These are phyloP conservation scores for Diaporthe helianthi DNA, from an alignment of 2,329 filamentous ascomycete genomes.

Conservation along the genomic window DNA sequence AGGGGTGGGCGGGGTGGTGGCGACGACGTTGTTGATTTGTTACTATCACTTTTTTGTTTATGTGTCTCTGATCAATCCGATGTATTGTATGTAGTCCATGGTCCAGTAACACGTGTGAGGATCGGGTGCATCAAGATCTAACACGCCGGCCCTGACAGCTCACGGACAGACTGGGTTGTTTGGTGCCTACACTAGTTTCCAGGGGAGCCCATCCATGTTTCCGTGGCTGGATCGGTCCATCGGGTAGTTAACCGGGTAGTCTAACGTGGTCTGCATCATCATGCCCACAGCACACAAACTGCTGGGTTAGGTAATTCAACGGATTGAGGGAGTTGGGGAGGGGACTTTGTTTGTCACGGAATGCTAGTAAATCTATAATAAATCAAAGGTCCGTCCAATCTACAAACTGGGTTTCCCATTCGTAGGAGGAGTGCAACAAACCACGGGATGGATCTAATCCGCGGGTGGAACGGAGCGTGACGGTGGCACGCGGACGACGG, in stretches of 20 bases:
- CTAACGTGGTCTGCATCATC: not conserved
- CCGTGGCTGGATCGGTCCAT: not conserved
- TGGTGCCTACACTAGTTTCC: not conserved
- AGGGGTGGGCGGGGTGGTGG: not conserved
- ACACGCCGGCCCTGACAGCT: conserved; percentile 18
- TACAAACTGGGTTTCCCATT: not conserved
- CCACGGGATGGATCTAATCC: not conserved
- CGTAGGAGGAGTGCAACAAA: not conserved
- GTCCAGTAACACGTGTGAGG: not conserved
- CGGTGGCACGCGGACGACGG: not conserved
- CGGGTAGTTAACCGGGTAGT: not conserved
- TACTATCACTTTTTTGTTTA: not conserved
- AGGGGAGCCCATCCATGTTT: conserved; percentile 6
- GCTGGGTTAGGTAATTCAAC: conserved; percentile 23
- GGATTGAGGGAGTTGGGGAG: no score
- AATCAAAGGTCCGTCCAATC: not conserved
- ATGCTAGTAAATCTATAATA: no score
- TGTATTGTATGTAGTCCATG: not conserved
- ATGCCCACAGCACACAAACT: not conserved
- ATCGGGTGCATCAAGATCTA: conserved; percentile 23
- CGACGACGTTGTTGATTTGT: not conserved
- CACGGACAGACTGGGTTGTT: conserved; percentile 11
- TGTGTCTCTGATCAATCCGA: not conserved
- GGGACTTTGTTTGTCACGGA: not conserved
- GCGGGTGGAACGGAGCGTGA: not conserved